phyloP scores from a whole-genome alignment of 192 early-diverging fungal species.

The Globomyces pollinis-pini region DNA sequence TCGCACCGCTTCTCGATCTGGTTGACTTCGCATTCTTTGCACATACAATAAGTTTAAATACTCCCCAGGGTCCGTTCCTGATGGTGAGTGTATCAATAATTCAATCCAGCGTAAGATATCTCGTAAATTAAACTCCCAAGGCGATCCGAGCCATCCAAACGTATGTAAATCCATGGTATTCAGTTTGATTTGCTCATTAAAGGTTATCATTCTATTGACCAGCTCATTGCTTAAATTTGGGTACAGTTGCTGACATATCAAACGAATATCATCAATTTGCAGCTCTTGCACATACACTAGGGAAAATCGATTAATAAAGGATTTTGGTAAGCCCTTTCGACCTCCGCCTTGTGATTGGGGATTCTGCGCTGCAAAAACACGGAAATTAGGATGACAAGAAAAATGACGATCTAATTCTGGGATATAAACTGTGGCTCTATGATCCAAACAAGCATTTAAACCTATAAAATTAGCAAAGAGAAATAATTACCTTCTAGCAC shows the following conservation, averaged over 20 bases:
- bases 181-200: conserved; percentile 80
- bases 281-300: conserved; percentile 89
- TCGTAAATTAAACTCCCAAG: conserved; percentile 99
- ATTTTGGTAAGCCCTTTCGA: conserved; percentile 93
- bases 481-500: conserved; percentile 98
- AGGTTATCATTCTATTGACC: conserved; percentile 59
- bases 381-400: conserved; percentile 66
- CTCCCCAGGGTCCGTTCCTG: conserved; percentile 39
- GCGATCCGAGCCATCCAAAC: conserved; percentile 72
- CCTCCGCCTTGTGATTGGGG: conserved; percentile 95
- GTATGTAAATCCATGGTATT: conserved; percentile 69
- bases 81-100: conserved; percentile 45
- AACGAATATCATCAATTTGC: conserved; percentile 63
- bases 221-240: conserved; percentile 16
- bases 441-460: conserved; percentile 96
- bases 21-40: conserved; percentile 77
- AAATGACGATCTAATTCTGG: conserved; percentile 91
- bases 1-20: conserved; percentile 58
- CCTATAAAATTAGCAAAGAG: no score
- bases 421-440: conserved; percentile 91
- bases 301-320: conserved; percentile 95
- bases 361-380: conserved; percentile 96
- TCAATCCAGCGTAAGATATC: conserved; percentile 94
- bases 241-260: conserved; percentile 59
- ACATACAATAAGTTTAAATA: conserved; percentile 79